A percentile compares a stretch with the other conserved stretches of the same genome.
Evolutionary conservation across 257 asterid genomes (phyloP).

Genomic region (Nicotiana tomentosiformis): DNA sequence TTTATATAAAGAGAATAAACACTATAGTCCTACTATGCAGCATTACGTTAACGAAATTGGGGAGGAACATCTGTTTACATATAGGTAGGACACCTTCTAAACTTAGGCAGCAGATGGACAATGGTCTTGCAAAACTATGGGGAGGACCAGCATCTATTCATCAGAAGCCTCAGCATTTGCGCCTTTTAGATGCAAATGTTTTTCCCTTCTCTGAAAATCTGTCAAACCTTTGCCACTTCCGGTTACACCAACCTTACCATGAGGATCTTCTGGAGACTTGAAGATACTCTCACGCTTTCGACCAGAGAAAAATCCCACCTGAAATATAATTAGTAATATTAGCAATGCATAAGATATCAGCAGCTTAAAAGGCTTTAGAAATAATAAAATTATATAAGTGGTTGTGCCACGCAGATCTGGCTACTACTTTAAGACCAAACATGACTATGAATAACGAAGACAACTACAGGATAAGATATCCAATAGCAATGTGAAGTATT

Average conservation of each 20-base stretch:
- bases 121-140: background rate
- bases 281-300: constrained; percentile 93
- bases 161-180: constrained; percentile 53
- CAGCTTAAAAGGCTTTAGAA: background rate
- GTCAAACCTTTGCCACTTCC: constrained; percentile 98
- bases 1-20: too few species aligned
- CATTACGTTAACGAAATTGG: too few species aligned
- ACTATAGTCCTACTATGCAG: too few species aligned
- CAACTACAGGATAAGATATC: background rate
- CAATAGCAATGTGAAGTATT: background rate
- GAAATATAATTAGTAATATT: constrained; percentile 7
- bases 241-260: constrained; percentile 92
- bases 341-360: background rate
- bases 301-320: constrained; percentile 97
- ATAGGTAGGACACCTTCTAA: background rate
- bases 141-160: constrained; percentile 22
- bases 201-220: constrained; percentile 91
- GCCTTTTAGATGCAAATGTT: constrained; percentile 92
- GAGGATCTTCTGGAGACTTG: constrained; percentile 91
- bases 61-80: background rate
- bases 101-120: background rate
- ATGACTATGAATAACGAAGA: background rate
- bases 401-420: background rate
- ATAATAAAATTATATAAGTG: background rate
- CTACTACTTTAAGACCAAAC: background rate